Evolutionary conservation across 2,329 filamentous ascomycete species (phyloP), one percentile per base, ranked within the genome.

Genomic region (Cytospora piceicola): DNA sequence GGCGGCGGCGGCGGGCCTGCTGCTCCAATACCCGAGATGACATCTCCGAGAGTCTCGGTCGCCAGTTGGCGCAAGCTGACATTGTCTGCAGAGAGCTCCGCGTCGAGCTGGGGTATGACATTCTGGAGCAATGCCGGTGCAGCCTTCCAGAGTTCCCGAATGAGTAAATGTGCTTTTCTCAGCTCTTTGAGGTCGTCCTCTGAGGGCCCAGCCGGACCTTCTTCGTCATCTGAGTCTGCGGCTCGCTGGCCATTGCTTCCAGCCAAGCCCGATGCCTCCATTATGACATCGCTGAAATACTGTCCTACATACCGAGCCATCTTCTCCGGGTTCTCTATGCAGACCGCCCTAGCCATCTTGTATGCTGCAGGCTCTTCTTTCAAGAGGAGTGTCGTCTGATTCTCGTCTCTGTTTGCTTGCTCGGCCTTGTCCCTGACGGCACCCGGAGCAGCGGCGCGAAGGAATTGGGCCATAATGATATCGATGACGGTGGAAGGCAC

Each of bases 251-350:
- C 86, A 69, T 88, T 89, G 62, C 81, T 82, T 12, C 80, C 80
- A 24, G 80, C 81, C 55, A 86, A 83, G 15, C 81, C 86, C 46
- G 89, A 93, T 4, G 93, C 91, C 74, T 97, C 93, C 68, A 98
- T 88, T 65, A 99, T 96, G 60, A 98, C 93, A 64, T 96, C 93
- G 77, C 93, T 96, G 76, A 99, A 99, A 76, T 98, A 99, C 73
- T 96, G 93, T 70, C 93, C 94, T 64, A 98, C 90, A 71, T 96
- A 93, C 68, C 93, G 90, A 1, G 93, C 90, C 94, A 99, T 97
- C 77, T 96, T 96, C 71, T 97, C 94, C 0, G 92, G 88, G 71
- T 90, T 96, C 22, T 86, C 86, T 72, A 93, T 95, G 80, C 95
- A 99, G 54, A 99, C 89, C 2, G 91, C 92, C 78, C 96, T 96